Percentiles rank a stretch among this genome's conserved stretches.
phyloP scores from a whole-genome alignment of 2,329 filamentous ascomycete genomes.

The Hirsutella rhossiliensis region DNA sequence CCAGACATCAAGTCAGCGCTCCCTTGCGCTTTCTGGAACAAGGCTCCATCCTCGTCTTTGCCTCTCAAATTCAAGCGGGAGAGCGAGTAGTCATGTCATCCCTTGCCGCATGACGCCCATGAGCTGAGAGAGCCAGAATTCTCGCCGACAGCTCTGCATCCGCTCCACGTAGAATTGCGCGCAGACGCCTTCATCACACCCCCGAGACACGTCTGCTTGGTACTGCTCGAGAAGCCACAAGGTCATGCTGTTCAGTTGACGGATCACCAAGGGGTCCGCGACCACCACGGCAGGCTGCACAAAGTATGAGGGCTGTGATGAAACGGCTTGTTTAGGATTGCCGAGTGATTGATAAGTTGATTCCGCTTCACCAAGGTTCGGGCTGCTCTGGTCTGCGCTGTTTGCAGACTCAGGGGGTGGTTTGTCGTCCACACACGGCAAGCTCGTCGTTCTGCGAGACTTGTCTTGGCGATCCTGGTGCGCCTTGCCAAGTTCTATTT shows the following conservation, averaged over 20 bases:
- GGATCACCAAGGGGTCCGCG: conserved; percentile 11
- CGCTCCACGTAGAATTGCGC: conserved; percentile 19
- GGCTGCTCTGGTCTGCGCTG: neutral
- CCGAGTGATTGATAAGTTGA: neutral
- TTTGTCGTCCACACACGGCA: no score
- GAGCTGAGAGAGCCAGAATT: conserved; percentile 18
- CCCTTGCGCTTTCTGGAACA: no score
- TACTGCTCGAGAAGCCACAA: conserved; percentile 19
- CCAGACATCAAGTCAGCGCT: no score
- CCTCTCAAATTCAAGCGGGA: no score
- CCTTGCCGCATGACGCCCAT: neutral
- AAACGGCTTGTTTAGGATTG: neutral
- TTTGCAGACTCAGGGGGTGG: no score
- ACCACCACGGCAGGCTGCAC: conserved; percentile 10
- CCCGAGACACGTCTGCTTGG: conserved; percentile 13
- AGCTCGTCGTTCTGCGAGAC: no score
- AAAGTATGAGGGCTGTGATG: neutral
- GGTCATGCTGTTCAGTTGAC: conserved; percentile 13
- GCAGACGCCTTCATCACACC: conserved; percentile 9
- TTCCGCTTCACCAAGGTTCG: no score
- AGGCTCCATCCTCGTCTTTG: no score
- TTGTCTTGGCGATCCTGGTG: neutral
- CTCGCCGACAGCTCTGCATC: conserved; percentile 12
- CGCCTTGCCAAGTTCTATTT: neutral
- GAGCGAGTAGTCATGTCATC: neutral